phyloP scores from a whole-genome alignment of 257 asterid species.

The Mentha longifolia region DNA sequence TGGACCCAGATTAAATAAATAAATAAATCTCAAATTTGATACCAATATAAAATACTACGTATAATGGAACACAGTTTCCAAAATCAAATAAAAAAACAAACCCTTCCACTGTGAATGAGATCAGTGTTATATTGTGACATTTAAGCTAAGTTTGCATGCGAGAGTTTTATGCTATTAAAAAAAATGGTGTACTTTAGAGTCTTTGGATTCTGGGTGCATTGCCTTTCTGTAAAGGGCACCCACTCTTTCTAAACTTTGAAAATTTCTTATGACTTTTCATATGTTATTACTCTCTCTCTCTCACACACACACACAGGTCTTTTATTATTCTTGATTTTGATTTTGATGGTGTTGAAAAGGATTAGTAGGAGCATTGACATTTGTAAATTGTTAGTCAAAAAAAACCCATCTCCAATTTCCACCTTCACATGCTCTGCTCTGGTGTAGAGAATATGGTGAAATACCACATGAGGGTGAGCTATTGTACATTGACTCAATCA shows the following conservation, averaged over 20 bases:
- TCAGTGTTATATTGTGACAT: not conserved
- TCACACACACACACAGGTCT: too few relatives aligned
- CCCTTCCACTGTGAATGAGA: not conserved
- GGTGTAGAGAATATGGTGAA: not conserved
- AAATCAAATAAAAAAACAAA: not conserved
- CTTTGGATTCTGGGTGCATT: slow-evolving; percentile 40
- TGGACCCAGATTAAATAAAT: not conserved
- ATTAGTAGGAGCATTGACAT: slow-evolving; percentile 20
- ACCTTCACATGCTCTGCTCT: slow-evolving; percentile 11
- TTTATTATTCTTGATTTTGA: not conserved
- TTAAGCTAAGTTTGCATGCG: slow-evolving; percentile 31
- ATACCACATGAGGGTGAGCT: too few relatives aligned
- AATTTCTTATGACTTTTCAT: not conserved
- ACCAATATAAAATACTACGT: too few relatives aligned
- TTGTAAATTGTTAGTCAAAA: not conserved
- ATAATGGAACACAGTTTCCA: not conserved
- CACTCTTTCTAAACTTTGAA: slow-evolving; percentile 25
- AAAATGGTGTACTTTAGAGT: not conserved
- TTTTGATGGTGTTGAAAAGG: slow-evolving; percentile 12
- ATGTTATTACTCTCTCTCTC: not conserved
- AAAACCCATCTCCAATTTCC: not conserved
- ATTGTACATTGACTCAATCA: not conserved
- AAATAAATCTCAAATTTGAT: too few relatives aligned
- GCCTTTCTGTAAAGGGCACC: slow-evolving; percentile 37
- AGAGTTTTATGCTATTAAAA: slow-evolving; percentile 17